A percentile compares a stretch with the other conserved stretches of the same genome.
phyloP scores from a whole-genome alignment of 768 basidiomycete genomes.

The Boletus rubropictus region DNA sequence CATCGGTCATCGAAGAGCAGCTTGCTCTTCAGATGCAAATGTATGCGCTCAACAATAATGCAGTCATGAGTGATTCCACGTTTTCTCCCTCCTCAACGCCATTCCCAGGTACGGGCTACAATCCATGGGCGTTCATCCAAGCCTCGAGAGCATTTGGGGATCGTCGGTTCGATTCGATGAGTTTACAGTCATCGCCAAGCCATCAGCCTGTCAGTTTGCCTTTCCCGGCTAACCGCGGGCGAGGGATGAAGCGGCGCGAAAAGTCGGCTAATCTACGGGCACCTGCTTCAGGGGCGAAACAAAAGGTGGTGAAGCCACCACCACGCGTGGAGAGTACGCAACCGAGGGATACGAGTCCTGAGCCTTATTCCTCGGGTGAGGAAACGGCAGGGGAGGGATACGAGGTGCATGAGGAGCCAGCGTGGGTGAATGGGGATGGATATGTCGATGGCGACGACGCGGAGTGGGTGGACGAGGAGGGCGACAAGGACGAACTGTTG shows the following conservation, averaged over 20 bases:
- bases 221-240: constrained; percentile 40
- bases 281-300: constrained; percentile 15
- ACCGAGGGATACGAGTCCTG: constrained; percentile 75
- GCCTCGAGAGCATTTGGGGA: constrained; percentile 45
- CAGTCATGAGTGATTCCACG: constrained; percentile 61
- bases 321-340: constrained; percentile 80
- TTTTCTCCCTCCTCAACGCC: constrained; percentile 74
- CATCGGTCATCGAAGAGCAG: constrained; percentile 57
- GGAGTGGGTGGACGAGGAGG: constrained; percentile 72
- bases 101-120: constrained; percentile 57
- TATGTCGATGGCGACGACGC: constrained; percentile 32
- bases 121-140: constrained; percentile 71
- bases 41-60: constrained; percentile 66
- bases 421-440: constrained; percentile 27
- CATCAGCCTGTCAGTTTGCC: constrained; percentile 40
- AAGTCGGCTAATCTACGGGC: constrained; percentile 32
- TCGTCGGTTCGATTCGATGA: constrained; percentile 44
- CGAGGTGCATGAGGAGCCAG: constrained; percentile 37
- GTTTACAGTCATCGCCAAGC: constrained; percentile 44
- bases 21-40: constrained; percentile 74
- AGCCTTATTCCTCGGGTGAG: constrained; percentile 69
- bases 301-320: constrained; percentile 50
- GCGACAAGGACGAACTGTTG: constrained; percentile 63
- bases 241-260: constrained; percentile 43
- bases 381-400: constrained; percentile 70